Conservation (phyloP, 495 filamentous ascomycete genomes). For the Xylaria nigripes region DNA sequence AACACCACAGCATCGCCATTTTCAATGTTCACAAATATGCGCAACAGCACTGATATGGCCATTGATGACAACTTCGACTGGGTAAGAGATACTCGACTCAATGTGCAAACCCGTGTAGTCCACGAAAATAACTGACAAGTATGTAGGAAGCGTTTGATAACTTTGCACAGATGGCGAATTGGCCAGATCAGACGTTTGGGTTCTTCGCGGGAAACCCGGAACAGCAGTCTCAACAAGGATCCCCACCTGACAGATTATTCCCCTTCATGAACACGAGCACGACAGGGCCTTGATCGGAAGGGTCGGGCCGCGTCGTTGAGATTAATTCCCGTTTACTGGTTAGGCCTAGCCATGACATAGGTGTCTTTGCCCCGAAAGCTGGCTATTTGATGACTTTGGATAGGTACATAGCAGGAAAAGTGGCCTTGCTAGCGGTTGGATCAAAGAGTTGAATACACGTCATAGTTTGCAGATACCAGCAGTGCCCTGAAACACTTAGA, state of each 20-base stretch:
- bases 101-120: not conserved
- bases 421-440: not conserved
- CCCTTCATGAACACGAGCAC: conserved; percentile 19
- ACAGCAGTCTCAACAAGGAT: conserved; percentile 29
- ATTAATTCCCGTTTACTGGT: not conserved
- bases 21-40: conserved; percentile 42
- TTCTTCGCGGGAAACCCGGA: conserved; percentile 38
- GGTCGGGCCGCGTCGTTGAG: not conserved
- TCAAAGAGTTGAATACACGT: not conserved
- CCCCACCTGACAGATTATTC: conserved; percentile 19
- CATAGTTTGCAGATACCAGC: conserved; percentile 1
- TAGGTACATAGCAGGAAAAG: not conserved
- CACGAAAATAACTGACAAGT: conserved; percentile 6
- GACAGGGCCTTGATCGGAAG: not conserved
- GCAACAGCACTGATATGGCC: conserved; percentile 24
- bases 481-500: not conserved
- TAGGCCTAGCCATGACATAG: not conserved
- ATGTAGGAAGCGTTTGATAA: conserved; percentile 42
- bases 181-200: conserved; percentile 37
- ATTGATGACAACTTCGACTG: conserved; percentile 63
- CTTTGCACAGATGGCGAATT: conserved; percentile 41
- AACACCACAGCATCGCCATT: conserved; percentile 48
- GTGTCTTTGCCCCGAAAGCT: not conserved
- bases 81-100: conserved; percentile 44
- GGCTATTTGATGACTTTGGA: not conserved